Evolutionary conservation across 1,284 basidiomycete species (phyloP).

Genomic region (Naganishia liquefaciens): DNA sequence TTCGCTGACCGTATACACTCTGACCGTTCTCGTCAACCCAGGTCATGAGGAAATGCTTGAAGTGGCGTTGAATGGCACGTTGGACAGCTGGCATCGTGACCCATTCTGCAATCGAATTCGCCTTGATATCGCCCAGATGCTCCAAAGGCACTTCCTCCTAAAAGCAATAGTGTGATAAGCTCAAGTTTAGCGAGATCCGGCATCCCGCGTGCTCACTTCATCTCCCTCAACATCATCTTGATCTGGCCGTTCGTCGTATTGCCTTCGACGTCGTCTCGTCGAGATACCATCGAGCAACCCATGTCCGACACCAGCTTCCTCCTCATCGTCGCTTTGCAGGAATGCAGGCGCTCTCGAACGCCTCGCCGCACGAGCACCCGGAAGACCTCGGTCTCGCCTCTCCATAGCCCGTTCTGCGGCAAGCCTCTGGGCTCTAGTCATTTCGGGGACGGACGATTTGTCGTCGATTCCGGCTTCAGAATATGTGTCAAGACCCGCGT

Average conservation of each 20-base stretch:
- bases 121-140: conserved; percentile 95
- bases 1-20: conserved; percentile 92
- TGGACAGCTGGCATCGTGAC: conserved; percentile 88
- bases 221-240: conserved; percentile 80
- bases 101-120: conserved; percentile 96
- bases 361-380: conserved; percentile 67
- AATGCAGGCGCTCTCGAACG: conserved; percentile 80
- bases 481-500: conserved; percentile 81
- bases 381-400: conserved; percentile 76
- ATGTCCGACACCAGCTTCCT: conserved; percentile 60
- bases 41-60: conserved; percentile 93
- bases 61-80: conserved; percentile 85
- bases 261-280: conserved; percentile 68
- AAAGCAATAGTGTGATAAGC: too few species aligned
- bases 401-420: conserved; percentile 87
- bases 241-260: conserved; percentile 83
- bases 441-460: conserved; percentile 69
- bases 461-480: conserved; percentile 86
- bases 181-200: too few species aligned
- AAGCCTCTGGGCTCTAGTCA: conserved; percentile 73
- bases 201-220: conserved; percentile 61
- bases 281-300: conserved; percentile 69
- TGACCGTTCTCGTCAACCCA: conserved; percentile 88
- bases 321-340: conserved; percentile 70
- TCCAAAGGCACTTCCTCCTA: conserved; percentile 86